Evolutionary conservation across 768 basidiomycete species (phyloP).

Genomic region (Leccinum ochraceum): DNA sequence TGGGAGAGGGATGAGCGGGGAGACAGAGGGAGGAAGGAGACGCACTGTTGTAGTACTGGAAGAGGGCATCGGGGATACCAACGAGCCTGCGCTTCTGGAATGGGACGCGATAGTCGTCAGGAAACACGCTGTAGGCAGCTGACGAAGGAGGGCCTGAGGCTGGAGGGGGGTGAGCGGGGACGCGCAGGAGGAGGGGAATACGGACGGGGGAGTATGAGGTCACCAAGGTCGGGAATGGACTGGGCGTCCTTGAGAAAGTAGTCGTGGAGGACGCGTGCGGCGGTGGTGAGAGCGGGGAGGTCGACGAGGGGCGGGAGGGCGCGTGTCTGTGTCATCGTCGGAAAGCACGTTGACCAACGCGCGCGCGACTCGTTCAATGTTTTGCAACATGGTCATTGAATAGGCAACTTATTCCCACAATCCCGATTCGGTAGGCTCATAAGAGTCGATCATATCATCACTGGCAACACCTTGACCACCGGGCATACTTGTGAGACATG

Average conservation of each 20-base stretch:
- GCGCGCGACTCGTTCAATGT: neutral
- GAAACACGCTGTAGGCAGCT: conserved; percentile 75
- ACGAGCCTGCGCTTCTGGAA: conserved; percentile 78
- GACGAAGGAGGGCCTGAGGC: conserved; percentile 68
- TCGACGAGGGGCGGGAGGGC: conserved; percentile 44
- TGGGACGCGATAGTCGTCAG: conserved; percentile 75
- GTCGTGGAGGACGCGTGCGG: conserved; percentile 66
- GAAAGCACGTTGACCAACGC: neutral
- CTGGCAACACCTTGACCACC: too few relatives aligned
- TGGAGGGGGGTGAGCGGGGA: conserved; percentile 28
- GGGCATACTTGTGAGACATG: too few relatives aligned
- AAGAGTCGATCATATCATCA: conserved; percentile 44
- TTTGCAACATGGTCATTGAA: conserved; percentile 3
- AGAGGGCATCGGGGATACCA: conserved; percentile 75
- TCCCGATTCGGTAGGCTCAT: conserved; percentile 1
- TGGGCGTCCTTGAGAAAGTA: conserved; percentile 72
- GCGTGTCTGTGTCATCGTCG: conserved; percentile 24
- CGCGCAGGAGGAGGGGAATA: conserved; percentile 1
- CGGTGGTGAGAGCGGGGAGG: conserved; percentile 61
- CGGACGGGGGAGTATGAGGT: conserved; percentile 66
- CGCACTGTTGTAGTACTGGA: conserved; percentile 77
- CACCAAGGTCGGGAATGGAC: conserved; percentile 73
- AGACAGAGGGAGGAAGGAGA: conserved; percentile 9
- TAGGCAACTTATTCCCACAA: conserved; percentile 1
- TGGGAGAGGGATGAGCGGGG: conserved; percentile 33